Evolutionary conservation across 164 flowering plant species (phyloP).

Genomic region (Nymphaea thermarum): DNA sequence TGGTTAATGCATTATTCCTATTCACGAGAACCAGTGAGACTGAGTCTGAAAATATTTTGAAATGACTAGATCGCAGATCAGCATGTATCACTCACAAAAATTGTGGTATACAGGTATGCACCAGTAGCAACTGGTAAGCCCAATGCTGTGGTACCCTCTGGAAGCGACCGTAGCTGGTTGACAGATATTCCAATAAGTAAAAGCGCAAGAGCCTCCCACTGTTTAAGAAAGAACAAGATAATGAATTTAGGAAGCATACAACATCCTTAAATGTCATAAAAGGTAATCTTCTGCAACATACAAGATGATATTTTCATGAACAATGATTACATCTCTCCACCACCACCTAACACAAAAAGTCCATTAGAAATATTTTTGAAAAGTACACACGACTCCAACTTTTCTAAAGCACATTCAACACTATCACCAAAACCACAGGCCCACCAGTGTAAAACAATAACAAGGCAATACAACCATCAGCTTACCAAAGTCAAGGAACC

Average conservation of each 20-base stretch:
- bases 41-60: too few relatives aligned
- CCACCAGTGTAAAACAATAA: too few relatives aligned
- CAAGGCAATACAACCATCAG: too few relatives aligned
- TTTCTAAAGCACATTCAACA: too few relatives aligned
- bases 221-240: conserved; percentile 10
- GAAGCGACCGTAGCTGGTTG: conserved; percentile 80
- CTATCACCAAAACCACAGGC: too few relatives aligned
- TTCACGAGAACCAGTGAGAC: too few relatives aligned
- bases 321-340: not conserved
- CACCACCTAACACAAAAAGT: not conserved
- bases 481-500: too few relatives aligned
- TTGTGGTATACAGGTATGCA: conserved; percentile 79
- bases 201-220: conserved; percentile 99
- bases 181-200: conserved; percentile 92
- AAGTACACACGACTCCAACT: too few relatives aligned
- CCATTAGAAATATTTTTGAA: not conserved
- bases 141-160: conserved; percentile 71
- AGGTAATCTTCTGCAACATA: too few relatives aligned
- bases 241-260: not conserved
- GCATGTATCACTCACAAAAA: conserved; percentile 56
- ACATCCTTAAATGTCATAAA: not conserved
- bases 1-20: too few relatives aligned
- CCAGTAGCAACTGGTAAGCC: conserved; percentile 71
- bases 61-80: too few relatives aligned
- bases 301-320: not conserved